Base-by-base conservation (phyloP, 2,329 filamentous ascomycete species). In the Pseudopyrenochaeta lycopersici region DNA sequence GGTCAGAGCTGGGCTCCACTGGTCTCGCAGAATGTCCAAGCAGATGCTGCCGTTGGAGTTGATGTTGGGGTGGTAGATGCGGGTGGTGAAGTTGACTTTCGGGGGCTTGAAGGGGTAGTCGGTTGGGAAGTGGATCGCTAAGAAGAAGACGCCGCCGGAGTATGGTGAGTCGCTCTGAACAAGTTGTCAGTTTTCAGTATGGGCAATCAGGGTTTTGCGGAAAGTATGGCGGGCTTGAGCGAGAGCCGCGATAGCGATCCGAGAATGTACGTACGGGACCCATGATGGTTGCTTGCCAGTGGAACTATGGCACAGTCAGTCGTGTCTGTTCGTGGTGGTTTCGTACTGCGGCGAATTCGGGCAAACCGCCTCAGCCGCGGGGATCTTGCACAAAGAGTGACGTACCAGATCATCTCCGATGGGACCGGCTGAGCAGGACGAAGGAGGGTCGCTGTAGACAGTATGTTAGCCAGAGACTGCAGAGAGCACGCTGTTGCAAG, bases 241-340 rank as follows among this genome's bases (percentile, higher is more conserved):
- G 39, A 49, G 32, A 21, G 29, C 47, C 29, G 31, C 14, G 30
- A 38, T 30, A 18, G 29, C 29, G 18, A 11, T 20, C 12, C 6
- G 49, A 68, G 46, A 49, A 38, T 56, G 53, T 59, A 88, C 91
- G 88, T 88, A 96, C 92, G 78, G 95, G 95, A 81, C 95, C 95
- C 95, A 99, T 99, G 78, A 99, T 99, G 47, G 95, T 99, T 74
- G 95, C 95, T 89, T 99, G 95, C 95, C 95, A 99, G 88, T 98
- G 95, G 78, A 99, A 99, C 94, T 99, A 71, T 71, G 42, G 41
- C 58, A 48, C 45, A 48, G 67, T 66, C 53, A 69, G 72, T 74
- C 74, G n/a, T 55, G 12, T 59, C 33, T 58, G 52, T 68, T 63
- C 45, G 56, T 52, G 49, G 44, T 33, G 43, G 41, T 46, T 27